Percentiles rank a stretch among this genome's conserved stretches.
Evolutionary conservation across 805 yeast genomes (phyloP).

Genomic region (Starmerella powellii): DNA sequence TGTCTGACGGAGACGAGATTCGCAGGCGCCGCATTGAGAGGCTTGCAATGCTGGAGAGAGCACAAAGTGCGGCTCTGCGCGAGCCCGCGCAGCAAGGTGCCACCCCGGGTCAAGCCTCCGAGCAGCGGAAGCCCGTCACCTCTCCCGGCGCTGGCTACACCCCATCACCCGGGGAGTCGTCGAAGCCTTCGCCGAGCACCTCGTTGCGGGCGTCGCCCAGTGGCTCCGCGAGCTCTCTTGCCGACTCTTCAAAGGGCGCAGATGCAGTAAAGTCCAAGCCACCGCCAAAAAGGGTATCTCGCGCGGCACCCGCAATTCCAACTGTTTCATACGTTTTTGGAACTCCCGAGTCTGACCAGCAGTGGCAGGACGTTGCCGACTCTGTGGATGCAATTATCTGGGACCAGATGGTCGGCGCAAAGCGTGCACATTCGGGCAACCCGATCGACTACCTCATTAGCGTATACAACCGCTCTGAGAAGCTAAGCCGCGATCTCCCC

Average conservation of each 20-base stretch:
- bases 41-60: slow-evolving; percentile 3
- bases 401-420: neutral
- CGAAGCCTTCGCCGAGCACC: too few species aligned
- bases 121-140: neutral
- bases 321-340: slow-evolving; percentile 4
- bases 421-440: neutral
- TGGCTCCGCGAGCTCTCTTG: too few species aligned
- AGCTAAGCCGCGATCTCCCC: slow-evolving; percentile 1
- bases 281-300: neutral
- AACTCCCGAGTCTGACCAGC: neutral
- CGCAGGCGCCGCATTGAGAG: slow-evolving; percentile 17
- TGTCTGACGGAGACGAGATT: slow-evolving; percentile 14
- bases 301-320: neutral
- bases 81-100: neutral
- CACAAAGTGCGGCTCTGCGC: neutral
- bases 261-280: too few species aligned
- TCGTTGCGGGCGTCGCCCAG: too few species aligned
- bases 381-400: neutral
- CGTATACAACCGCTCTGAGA: slow-evolving; percentile 11
- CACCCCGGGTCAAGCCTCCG: neutral
- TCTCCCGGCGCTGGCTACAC: neutral
- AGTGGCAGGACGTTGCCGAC: slow-evolving; percentile 2
- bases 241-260: too few species aligned
- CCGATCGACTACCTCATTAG: slow-evolving; percentile 13
- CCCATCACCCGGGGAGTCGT: neutral